Percentiles rank a stretch among this genome's conserved stretches.
Conservation (phyloP, 2,329 filamentous ascomycete genomes). For the Nigrograna mackinnonii region DNA sequence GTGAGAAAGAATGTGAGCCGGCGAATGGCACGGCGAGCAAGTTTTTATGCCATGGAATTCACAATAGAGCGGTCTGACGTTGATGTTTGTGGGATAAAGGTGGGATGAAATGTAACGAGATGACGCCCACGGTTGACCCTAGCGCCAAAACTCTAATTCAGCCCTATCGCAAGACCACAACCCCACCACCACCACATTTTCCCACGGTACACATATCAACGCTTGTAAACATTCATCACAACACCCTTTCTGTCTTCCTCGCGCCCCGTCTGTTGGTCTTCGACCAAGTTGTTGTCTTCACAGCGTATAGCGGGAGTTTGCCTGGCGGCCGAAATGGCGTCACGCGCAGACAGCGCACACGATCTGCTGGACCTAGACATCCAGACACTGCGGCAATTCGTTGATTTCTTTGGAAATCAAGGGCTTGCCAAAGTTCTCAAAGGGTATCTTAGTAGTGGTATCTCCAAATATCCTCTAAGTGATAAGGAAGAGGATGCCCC, state of each 20-base stretch:
- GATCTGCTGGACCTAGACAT: constrained; percentile 70
- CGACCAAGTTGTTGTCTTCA: background rate
- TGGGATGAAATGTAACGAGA: background rate
- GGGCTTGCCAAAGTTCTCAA: constrained; percentile 82
- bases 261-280: constrained; percentile 2
- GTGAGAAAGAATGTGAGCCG: no score
- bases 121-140: constrained; percentile 4
- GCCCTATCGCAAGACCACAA: constrained; percentile 20
- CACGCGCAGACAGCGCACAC: constrained; percentile 39
- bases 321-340: constrained; percentile 27
- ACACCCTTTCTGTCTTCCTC: background rate
- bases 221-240: constrained; percentile 1
- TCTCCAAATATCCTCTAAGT: constrained; percentile 76
- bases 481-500: constrained; percentile 40
- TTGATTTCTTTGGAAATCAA: constrained; percentile 79
- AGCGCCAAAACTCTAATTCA: constrained; percentile 24
- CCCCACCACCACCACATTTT: background rate
- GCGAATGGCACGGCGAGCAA: no score
- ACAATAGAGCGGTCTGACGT: no score
- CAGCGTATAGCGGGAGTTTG: constrained; percentile 3
- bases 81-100: no score
- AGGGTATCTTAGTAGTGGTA: constrained; percentile 78
- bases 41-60: no score
- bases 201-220: background rate
- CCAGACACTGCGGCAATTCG: constrained; percentile 77